Conservation (phyloP, 2,329 filamentous ascomycete species). For the Curvularia spicifera region DNA sequence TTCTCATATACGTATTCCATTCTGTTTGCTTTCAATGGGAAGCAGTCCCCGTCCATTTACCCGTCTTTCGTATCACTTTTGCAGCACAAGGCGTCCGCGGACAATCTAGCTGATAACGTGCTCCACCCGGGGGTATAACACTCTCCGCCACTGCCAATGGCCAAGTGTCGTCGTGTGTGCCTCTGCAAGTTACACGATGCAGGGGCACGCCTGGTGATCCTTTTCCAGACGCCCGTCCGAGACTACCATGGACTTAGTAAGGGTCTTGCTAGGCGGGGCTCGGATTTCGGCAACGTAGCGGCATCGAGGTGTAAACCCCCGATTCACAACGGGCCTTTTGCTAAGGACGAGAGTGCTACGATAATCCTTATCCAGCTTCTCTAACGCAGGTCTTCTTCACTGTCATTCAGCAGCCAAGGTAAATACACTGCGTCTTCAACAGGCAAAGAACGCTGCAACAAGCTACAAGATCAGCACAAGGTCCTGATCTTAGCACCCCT, state of each 20-base stretch:
- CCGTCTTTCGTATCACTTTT: not conserved
- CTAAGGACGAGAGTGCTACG: not conserved
- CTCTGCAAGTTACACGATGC: conserved; percentile 8
- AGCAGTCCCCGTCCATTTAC: conserved; percentile 2
- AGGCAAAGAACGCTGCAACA: not conserved
- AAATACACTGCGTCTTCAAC: not conserved
- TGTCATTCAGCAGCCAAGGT: not conserved
- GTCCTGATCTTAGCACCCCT: not conserved
- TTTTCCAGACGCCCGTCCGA: conserved; percentile 9
- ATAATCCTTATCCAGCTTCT: conserved; percentile 12
- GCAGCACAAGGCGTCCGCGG: not conserved
- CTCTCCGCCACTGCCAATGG: not conserved
- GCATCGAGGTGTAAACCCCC: conserved; percentile 14
- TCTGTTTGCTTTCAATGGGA: conserved; percentile 4
- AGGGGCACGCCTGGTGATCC: conserved; percentile 3
- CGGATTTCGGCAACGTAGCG: conserved; percentile 13
- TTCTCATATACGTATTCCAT: not conserved
- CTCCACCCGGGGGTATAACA: conserved; percentile 4
- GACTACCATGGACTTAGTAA: conserved; percentile 4
- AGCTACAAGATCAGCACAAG: not conserved
- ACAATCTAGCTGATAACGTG: not conserved
- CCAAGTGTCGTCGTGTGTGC: conserved; percentile 3
- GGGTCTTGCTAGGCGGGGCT: conserved; percentile 3
- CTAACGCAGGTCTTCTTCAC: conserved; percentile 10
- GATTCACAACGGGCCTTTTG: not conserved